Evolutionary conservation across 1,139 yeast species (phyloP), one percentile per base, ranked within the genome.

Genomic region (Pichia sp.): DNA sequence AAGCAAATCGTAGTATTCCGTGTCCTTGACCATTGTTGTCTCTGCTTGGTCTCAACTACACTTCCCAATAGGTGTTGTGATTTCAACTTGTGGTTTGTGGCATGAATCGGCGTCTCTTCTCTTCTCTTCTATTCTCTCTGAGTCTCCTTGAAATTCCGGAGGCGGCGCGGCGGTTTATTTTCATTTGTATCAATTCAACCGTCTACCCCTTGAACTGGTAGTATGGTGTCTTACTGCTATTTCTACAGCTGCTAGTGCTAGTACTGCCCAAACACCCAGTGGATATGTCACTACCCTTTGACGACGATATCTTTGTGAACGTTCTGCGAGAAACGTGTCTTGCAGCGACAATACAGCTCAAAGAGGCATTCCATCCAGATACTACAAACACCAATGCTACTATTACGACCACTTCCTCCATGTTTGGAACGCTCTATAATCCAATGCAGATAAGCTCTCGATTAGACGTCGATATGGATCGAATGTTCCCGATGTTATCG

Each of bases 1-100:
- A 44, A 91, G 67, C 25, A 78, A 58, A 49, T 91, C 97, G 56
- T 91, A 91, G 62, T 88, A 91, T 13, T 78, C 71, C 0, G 96
- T 84, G 53, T 91, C 98, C 34, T 83, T 94, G n/a, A 85, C 97
- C 95, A 86, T 87, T 22, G 20, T 7, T 11, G 14, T 25, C 27
- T n/a, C 24, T 22, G 20, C 13, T 10, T 14, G 9, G 16, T 32
- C 13, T 7, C 16, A 6, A 9, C 12, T n/a, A 15, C 18, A 32
- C 19, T 10, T n/a, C n/a, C n/a, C n/a, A n/a, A n/a, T n/a, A n/a
- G n/a, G n/a, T n/a, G n/a, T n/a, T n/a, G n/a, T n/a, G n/a, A n/a
- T n/a, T n/a, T n/a, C n/a, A n/a, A n/a, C n/a, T n/a, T n/a, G n/a
- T n/a, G n/a, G n/a, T n/a, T n/a, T n/a, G n/a, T n/a, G n/a, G n/a